These are phyloP conservation scores for Salix koriyanagi DNA, from an alignment of 345 rosid species.

Conservation along the genomic window DNA sequence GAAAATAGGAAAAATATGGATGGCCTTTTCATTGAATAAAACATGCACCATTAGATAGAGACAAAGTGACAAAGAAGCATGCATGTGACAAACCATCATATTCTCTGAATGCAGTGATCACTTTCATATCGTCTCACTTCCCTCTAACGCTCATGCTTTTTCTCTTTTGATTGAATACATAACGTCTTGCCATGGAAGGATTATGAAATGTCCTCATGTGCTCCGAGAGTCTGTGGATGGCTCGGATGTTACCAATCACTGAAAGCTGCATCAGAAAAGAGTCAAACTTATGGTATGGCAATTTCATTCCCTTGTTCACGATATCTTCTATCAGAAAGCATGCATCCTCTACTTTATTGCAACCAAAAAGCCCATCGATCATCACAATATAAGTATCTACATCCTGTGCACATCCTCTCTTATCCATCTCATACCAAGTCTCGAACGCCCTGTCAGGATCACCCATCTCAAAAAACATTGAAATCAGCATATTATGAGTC, in stretches of 20 bases:
- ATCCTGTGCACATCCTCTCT: slow-evolving; percentile 55
- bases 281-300: slow-evolving; percentile 66
- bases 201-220: slow-evolving; percentile 78
- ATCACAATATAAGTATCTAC: slow-evolving; percentile 71
- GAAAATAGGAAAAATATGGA: background rate
- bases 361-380: slow-evolving; percentile 81
- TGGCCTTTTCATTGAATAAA: background rate
- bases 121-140: slow-evolving; percentile 28
- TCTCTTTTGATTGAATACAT: slow-evolving; percentile 65
- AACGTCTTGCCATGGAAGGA: slow-evolving; percentile 81
- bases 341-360: slow-evolving; percentile 63
- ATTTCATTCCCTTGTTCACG: slow-evolving; percentile 56
- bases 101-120: background rate
- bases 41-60: no score
- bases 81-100: background rate
- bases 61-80: background rate
- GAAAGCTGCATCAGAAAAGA: slow-evolving; percentile 80
- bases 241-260: slow-evolving; percentile 54
- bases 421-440: slow-evolving; percentile 79
- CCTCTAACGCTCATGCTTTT: slow-evolving; percentile 58
- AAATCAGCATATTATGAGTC: slow-evolving; percentile 76
- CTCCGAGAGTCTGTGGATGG: slow-evolving; percentile 74
- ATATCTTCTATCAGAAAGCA: slow-evolving; percentile 66
- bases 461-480: slow-evolving; percentile 67
- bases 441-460: slow-evolving; percentile 68